Evolutionary conservation across 2,329 filamentous ascomycete genomes (phyloP), one percentile per base, ranked within the genome.

Genomic region (Elsinoe arachidis): DNA sequence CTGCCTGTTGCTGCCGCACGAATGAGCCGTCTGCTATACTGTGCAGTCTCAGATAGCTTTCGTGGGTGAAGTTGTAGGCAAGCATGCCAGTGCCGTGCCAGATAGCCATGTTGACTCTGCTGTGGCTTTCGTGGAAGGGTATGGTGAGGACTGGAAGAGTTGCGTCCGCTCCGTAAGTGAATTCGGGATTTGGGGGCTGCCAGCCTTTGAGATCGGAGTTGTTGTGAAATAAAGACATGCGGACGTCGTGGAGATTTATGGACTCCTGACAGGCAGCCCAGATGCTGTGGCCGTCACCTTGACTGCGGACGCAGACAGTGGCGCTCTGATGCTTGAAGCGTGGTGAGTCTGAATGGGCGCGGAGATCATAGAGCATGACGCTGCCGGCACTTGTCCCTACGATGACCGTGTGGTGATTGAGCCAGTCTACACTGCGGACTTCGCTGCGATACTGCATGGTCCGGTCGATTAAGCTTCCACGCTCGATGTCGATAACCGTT

Each of bases 371-470:
- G 3, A 61, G 49, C 7, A 51, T 44, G 2, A 61, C 51, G 1
- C 33, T 30, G 1, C 49, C 15, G 10, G 23, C 15, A 9, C 11
- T 56, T 15, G 52, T 53, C 7, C 60, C 60, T 26, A 54, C 37
- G 2, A 60, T 43, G 19, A 51, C 60, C 21, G 58, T 53, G 17
- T 56, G 59, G 1, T 53, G 52, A n/a, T 44, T 39, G 1, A 61
- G 49, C 60, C 60, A 61, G 54, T 59, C 58, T 3, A 56, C 41
- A 5, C 51, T 53, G 3, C 53, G 43, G 2, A 60, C 15, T 10
- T 58, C 58, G 12, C 14, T 14, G 26, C 2, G 23, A 19, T 12
- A 33, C 21, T 11, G 5, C 5, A 14, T 6, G 2, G 7, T 14
- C 15, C 10, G 7, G 41, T n/a, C 14, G 21, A 35, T 26, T 2